Evolutionary conservation across 257 asterid genomes (phyloP), one percentile per base, ranked within the genome.

Genomic region (Petunia axillaris): DNA sequence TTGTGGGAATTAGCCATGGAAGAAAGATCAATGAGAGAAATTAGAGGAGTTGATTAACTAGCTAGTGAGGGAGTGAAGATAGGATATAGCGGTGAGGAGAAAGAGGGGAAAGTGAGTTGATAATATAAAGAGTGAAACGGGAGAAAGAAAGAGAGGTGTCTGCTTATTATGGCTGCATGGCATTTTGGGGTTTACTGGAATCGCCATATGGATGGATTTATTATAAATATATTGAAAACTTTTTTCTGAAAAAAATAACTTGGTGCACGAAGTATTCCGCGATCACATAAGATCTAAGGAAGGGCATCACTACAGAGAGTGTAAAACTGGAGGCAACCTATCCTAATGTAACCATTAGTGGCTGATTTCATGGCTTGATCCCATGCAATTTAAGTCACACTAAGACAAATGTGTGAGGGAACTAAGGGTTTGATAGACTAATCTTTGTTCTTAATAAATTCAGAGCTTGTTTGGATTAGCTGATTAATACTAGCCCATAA

Each of bases 1-100:
- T 53, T 41, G 71, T 6, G 40, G 13, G 70, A 1, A 25, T 25
- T 25, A 60, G 81, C 84, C 77, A 81, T 63, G 4, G 15, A 15
- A 36, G 25, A 38, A 66, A 71, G n/a, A n/a, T 57, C 3, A 16
- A 50, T 9, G 8, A 67, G 36, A 43, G 11, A 14, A 41, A 55
- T 8, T 35, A 2, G 15, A 35, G 1, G 25, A 35, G 25, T 25
- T 25, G 54, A 71, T 25, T 25, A 4, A 71, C 39, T 35, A 57
- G 4, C 15, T 9, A 46, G 4, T 4, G 3, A 36, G 40, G 50
- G 41, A 43, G 5, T 6, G 40, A 55, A 52, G 48, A 1, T 50
- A 4, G 50, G 63, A 4, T 7, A 5, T 3, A 57, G 41, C 1
- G 2, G 44, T 13, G 57, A 41, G 79, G 16, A 40, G 3, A 8